Evolutionary conservation across 2,329 filamentous ascomycete genomes (phyloP).

Genomic region (Claviceps purpurea): DNA sequence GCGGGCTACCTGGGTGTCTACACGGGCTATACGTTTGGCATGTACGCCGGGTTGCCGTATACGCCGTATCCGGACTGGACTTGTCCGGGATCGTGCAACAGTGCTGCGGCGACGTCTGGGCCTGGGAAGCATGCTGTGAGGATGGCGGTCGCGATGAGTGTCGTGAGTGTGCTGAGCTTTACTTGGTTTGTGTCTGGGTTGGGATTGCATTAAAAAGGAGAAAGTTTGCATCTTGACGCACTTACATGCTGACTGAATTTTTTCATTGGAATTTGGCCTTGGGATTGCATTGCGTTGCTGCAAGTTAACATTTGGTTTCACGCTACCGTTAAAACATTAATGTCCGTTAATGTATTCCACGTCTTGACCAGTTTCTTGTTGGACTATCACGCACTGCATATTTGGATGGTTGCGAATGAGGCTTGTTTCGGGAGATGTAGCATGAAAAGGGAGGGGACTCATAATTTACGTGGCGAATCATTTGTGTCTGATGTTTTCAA

Average conservation of each 20-base stretch:
- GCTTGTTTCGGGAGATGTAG: too few species aligned
- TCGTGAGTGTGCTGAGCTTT: constrained; percentile 45
- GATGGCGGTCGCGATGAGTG: constrained; percentile 39
- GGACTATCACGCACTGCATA: too few species aligned
- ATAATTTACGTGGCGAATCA: background rate
- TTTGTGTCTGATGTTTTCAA: background rate
- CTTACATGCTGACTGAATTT: too few species aligned
- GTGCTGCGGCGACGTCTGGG: constrained; percentile 31
- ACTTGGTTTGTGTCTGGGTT: constrained; percentile 50
- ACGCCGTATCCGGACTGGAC: constrained; percentile 36
- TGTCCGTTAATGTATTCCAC: too few species aligned
- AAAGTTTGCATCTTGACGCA: background rate
- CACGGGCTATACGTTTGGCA: constrained; percentile 38
- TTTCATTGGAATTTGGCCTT: too few species aligned
- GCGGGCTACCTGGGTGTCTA: constrained; percentile 42
- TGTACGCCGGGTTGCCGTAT: constrained; percentile 42
- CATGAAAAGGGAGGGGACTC: too few species aligned
- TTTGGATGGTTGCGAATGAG: too few species aligned
- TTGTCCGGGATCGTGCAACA: constrained; percentile 48
- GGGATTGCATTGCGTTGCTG: too few species aligned
- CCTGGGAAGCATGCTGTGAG: constrained; percentile 34
- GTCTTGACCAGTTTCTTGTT: too few species aligned
- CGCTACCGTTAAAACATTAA: too few species aligned
- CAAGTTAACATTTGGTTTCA: too few species aligned
- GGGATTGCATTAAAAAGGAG: constrained; percentile 17